Conservation (phyloP, 1,284 basidiomycete genomes). For the Pseudozyma sp. region DNA sequence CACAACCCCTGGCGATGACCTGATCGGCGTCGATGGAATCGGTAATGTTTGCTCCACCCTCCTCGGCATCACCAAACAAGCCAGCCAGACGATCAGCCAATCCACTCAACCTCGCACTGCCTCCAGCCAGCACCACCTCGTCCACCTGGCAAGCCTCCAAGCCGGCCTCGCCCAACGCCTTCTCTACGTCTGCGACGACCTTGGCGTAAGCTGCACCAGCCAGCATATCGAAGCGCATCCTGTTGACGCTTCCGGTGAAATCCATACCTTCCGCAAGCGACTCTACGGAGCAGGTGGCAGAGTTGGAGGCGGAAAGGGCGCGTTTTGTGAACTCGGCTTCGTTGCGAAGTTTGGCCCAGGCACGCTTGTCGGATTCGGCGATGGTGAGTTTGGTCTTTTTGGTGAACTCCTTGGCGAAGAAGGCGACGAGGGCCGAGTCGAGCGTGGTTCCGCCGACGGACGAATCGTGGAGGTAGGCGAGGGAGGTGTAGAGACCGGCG, state of each 20-base stretch:
- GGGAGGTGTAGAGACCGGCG: constrained; percentile 73
- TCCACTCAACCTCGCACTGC: constrained; percentile 85
- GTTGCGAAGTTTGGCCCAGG: constrained; percentile 90
- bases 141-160: constrained; percentile 85
- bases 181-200: constrained; percentile 76
- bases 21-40: constrained; percentile 85
- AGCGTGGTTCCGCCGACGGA: constrained; percentile 76
- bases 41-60: constrained; percentile 71
- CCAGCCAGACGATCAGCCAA: constrained; percentile 80
- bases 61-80: constrained; percentile 80
- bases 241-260: constrained; percentile 91
- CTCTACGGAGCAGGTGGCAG: constrained; percentile 90
- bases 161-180: constrained; percentile 75
- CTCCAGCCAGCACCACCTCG: constrained; percentile 85
- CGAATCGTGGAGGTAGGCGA: constrained; percentile 72
- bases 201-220: constrained; percentile 79
- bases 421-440: constrained; percentile 85
- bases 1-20: constrained; percentile 87
- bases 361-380: constrained; percentile 74
- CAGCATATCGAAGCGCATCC: constrained; percentile 92
- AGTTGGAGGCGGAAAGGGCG: constrained; percentile 86
- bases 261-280: constrained; percentile 94
- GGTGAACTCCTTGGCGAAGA: constrained; percentile 95
- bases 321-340: constrained; percentile 96
- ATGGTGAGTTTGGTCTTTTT: constrained; percentile 92